Evolutionary conservation across 192 early-diverging fungal species (phyloP).

Genomic region (Martensiomyces pterosporus): DNA sequence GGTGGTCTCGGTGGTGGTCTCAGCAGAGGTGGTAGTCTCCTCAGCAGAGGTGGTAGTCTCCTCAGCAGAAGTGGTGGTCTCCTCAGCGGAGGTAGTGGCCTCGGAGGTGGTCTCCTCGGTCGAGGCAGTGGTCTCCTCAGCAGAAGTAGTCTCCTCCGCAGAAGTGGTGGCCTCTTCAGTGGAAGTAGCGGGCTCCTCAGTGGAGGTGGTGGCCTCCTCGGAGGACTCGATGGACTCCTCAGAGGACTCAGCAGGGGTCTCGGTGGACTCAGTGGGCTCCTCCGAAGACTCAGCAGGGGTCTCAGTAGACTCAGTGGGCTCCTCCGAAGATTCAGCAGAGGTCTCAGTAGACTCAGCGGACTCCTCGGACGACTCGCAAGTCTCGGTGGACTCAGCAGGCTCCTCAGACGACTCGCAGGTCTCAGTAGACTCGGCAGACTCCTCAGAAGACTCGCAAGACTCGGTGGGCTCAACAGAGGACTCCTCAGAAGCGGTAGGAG

Average conservation of each 20-base stretch:
- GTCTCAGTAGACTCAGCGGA: background rate
- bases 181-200: background rate
- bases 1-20: constrained; percentile 6
- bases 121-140: too few species aligned
- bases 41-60: too few species aligned
- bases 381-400: background rate
- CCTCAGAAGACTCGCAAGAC: background rate
- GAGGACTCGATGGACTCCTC: background rate
- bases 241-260: background rate
- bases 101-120: background rate
- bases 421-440: background rate
- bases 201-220: too few species aligned
- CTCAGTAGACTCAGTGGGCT: background rate
- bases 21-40: constrained; percentile 1
- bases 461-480: background rate
- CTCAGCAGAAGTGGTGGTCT: constrained; percentile 3
- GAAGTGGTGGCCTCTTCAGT: too few species aligned
- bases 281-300: background rate
- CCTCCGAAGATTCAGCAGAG: background rate
- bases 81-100: background rate
- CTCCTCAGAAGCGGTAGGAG: background rate
- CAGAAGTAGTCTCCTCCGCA: background rate
- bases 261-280: background rate
- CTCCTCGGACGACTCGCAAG: background rate
- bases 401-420: background rate